Conservation (phyloP, 1,284 basidiomycete species). For the Veloporphyrellus conicus region DNA sequence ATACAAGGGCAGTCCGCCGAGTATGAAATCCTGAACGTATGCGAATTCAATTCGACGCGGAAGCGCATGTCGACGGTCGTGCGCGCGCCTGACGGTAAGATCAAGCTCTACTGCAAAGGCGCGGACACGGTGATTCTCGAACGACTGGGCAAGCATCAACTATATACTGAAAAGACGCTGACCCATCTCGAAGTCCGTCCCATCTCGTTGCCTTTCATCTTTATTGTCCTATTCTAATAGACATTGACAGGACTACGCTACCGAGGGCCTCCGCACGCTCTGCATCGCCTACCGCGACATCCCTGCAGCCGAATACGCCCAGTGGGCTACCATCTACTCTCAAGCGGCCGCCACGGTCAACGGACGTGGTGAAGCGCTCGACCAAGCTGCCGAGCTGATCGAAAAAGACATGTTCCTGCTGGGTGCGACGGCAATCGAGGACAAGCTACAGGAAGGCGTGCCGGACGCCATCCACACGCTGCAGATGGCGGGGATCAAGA, state of each 20-base stretch:
- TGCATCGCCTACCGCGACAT: slow-evolving; percentile 94
- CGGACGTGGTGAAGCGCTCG: slow-evolving; percentile 89
- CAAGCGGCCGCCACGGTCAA: slow-evolving; percentile 91
- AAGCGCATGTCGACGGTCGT: slow-evolving; percentile 98
- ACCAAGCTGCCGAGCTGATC: slow-evolving; percentile 92
- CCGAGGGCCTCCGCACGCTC: slow-evolving; percentile 94
- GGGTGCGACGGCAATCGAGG: slow-evolving; percentile 97
- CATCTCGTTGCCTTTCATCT: not conserved
- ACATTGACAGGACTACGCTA: slow-evolving; percentile 76
- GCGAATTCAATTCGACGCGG: slow-evolving; percentile 97
- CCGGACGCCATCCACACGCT: slow-evolving; percentile 97
- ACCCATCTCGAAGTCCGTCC: slow-evolving; percentile 78
- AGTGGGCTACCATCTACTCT: slow-evolving; percentile 87
- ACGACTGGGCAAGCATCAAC: slow-evolving; percentile 76
- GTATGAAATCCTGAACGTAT: slow-evolving; percentile 92
- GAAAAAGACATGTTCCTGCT: slow-evolving; percentile 91
- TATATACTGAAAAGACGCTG: slow-evolving; percentile 83
- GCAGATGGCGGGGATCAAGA: slow-evolving; percentile 98
- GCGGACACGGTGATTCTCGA: slow-evolving; percentile 97
- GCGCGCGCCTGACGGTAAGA: slow-evolving; percentile 81
- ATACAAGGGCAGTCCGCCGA: slow-evolving; percentile 72
- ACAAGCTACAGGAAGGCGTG: slow-evolving; percentile 97
- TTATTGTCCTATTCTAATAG: not conserved
- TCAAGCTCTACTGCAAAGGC: slow-evolving; percentile 96
- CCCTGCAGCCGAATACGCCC: slow-evolving; percentile 82